Evolutionary conservation across 768 basidiomycete genomes (phyloP).

Genomic region (Lactarius akahatsu): DNA sequence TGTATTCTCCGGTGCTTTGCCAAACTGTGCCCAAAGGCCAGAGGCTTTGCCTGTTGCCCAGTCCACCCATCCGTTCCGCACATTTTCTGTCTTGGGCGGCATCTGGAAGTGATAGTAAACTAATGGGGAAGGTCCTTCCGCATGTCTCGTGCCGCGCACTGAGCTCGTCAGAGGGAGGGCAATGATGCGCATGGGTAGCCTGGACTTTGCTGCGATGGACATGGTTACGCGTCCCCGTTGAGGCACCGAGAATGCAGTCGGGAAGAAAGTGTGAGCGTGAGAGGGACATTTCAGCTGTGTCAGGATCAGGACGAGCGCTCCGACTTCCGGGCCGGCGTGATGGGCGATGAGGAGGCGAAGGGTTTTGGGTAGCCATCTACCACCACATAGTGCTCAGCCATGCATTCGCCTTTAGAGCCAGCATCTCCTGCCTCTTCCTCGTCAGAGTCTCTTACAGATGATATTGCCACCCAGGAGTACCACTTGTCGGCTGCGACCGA

Average conservation of each 20-base stretch:
- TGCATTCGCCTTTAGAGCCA: slow-evolving; percentile 31
- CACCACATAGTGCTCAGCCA: slow-evolving; percentile 8
- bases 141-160: slow-evolving; percentile 25
- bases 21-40: slow-evolving; percentile 63
- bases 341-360: neutral
- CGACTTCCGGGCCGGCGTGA: neutral
- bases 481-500: slow-evolving; percentile 2
- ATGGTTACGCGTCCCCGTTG: slow-evolving; percentile 5
- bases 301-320: neutral
- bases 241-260: neutral
- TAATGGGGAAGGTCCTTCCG: slow-evolving; percentile 30
- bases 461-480: slow-evolving; percentile 12
- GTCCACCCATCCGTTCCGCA: slow-evolving; percentile 44
- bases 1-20: slow-evolving; percentile 58
- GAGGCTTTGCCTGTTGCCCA: slow-evolving; percentile 54
- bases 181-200: slow-evolving; percentile 44
- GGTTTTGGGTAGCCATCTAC: neutral
- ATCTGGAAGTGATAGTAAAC: slow-evolving; percentile 46
- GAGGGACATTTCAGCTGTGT: neutral
- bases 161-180: slow-evolving; percentile 44
- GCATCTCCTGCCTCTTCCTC: slow-evolving; percentile 32
- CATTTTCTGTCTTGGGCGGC: slow-evolving; percentile 31
- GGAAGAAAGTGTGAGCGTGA: neutral
- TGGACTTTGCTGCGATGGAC: slow-evolving; percentile 25
- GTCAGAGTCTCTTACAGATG: slow-evolving; percentile 28